phyloP scores from a whole-genome alignment of 2,329 filamentous ascomycete species.

The Colletotrichum musae region DNA sequence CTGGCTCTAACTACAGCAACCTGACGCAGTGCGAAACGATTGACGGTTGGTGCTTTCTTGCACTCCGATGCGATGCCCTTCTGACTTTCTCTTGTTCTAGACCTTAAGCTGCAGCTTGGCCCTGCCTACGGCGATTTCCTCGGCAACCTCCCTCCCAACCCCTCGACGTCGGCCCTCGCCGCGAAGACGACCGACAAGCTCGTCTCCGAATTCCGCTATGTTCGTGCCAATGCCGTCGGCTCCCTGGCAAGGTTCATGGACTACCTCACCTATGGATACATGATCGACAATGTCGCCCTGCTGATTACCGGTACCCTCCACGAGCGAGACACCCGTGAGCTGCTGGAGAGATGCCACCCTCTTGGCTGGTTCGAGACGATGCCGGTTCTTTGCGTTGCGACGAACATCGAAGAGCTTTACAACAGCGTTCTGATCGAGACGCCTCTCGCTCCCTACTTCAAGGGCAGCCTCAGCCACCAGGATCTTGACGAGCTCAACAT shows the following conservation, averaged over 20 bases:
- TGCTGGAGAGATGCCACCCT: constrained; percentile 95
- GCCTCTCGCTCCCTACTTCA: constrained; percentile 96
- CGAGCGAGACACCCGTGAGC: constrained; percentile 95
- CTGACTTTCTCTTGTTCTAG: constrained; percentile 60
- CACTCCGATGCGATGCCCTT: constrained; percentile 30
- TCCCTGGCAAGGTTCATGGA: constrained; percentile 96
- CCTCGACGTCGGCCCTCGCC: constrained; percentile 94
- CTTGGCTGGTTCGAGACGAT: constrained; percentile 99
- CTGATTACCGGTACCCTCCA: constrained; percentile 98
- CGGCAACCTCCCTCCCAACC: constrained; percentile 92
- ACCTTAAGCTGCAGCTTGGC: constrained; percentile 97
- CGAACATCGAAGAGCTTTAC: constrained; percentile 98
- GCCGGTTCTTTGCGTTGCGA: constrained; percentile 97
- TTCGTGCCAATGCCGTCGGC: constrained; percentile 93
- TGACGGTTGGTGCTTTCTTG: constrained; percentile 75
- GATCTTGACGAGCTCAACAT: constrained; percentile 99
- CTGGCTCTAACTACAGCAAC: constrained; percentile 91
- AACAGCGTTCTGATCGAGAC: constrained; percentile 98
- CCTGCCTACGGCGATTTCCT: constrained; percentile 98
- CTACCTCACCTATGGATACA: constrained; percentile 98
- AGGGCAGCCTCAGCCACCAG: constrained; percentile 94
- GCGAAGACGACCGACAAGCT: constrained; percentile 98
- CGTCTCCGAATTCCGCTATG: constrained; percentile 95
- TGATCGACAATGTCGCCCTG: constrained; percentile 99
- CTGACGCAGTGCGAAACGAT: constrained; percentile 98